phyloP scores from a whole-genome alignment of 352 stramenopile genomes.

The Aphanomyces invadans region DNA sequence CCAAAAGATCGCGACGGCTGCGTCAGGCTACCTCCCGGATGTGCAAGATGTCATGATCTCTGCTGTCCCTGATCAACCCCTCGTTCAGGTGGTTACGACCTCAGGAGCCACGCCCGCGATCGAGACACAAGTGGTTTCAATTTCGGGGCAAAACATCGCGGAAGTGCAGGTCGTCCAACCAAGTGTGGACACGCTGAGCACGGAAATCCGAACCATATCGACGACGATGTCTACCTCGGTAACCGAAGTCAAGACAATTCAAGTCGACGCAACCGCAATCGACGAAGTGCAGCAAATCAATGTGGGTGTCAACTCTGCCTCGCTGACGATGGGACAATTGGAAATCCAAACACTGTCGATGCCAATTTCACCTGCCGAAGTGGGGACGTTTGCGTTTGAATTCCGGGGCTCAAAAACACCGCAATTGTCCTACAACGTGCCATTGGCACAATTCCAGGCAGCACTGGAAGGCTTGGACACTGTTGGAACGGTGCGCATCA shows the following conservation, averaged over 20 bases:
- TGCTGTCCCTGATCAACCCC: constrained; percentile 34
- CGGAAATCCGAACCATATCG: constrained; percentile 14
- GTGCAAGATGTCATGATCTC: constrained; percentile 46
- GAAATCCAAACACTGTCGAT: constrained; percentile 8
- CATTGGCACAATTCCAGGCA: constrained; percentile 7
- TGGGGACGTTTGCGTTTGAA: constrained; percentile 1
- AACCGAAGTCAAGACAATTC: constrained; percentile 25
- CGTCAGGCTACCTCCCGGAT: constrained; percentile 37
- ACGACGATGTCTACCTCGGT: constrained; percentile 9
- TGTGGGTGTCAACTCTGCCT: constrained; percentile 9
- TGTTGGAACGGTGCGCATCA: constrained; percentile 6
- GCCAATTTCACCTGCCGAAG: neutral
- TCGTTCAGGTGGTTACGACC: constrained; percentile 37
- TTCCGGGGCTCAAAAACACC: neutral
- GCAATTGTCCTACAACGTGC: neutral
- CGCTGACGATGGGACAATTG: neutral
- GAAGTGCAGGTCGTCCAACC: constrained; percentile 37
- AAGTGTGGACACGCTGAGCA: constrained; percentile 1
- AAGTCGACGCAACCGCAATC: neutral
- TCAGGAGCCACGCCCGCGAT: constrained; percentile 25
- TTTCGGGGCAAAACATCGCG: constrained; percentile 32
- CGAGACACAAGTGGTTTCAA: constrained; percentile 48
- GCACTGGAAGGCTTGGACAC: constrained; percentile 7
- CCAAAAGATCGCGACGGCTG: constrained; percentile 60
- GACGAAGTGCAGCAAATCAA: constrained; percentile 22